These are phyloP conservation scores for Drechslerella dactyloides DNA, from an alignment of 2,329 filamentous ascomycete genomes.

Conservation along the genomic window DNA sequence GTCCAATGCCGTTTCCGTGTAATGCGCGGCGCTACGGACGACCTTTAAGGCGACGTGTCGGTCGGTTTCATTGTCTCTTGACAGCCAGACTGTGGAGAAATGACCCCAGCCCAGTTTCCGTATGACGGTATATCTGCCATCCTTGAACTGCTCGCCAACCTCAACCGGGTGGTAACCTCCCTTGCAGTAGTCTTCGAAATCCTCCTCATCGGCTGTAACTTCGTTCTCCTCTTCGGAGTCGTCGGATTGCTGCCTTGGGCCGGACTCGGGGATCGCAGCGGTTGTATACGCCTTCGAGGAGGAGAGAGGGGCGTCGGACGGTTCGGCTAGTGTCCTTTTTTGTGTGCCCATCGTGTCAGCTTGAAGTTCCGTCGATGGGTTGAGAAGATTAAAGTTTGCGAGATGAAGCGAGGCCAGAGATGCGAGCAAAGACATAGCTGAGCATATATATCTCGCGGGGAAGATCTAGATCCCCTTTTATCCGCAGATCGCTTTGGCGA, in stretches of 20 bases:
- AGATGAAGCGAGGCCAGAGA: slow-evolving; percentile 27
- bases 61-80: slow-evolving; percentile 80
- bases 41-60: slow-evolving; percentile 98
- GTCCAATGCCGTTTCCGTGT: slow-evolving; percentile 97
- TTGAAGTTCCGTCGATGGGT: slow-evolving; percentile 9
- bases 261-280: slow-evolving; percentile 60
- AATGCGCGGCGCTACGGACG: slow-evolving; percentile 94
- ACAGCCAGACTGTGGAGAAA: slow-evolving; percentile 62
- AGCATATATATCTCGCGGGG: background rate
- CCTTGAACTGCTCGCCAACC: slow-evolving; percentile 96
- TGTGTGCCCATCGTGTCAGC: slow-evolving; percentile 38
- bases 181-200: slow-evolving; percentile 99
- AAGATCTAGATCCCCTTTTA: slow-evolving; percentile 19
- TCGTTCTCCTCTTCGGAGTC: slow-evolving; percentile 84
- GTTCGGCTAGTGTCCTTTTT: slow-evolving; percentile 48
- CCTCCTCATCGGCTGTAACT: slow-evolving; percentile 95
- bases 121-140: slow-evolving; percentile 93
- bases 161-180: slow-evolving; percentile 95
- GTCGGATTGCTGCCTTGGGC: slow-evolving; percentile 71
- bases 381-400: slow-evolving; percentile 25
- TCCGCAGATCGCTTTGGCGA: slow-evolving; percentile 12
- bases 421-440: slow-evolving; percentile 19
- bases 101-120: slow-evolving; percentile 81
- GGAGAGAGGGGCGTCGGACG: slow-evolving; percentile 63
- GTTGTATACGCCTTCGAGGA: slow-evolving; percentile 60